phyloP scores from a whole-genome alignment of 108 stramenopile genomes.

The Nannochloropsis oceanica region DNA sequence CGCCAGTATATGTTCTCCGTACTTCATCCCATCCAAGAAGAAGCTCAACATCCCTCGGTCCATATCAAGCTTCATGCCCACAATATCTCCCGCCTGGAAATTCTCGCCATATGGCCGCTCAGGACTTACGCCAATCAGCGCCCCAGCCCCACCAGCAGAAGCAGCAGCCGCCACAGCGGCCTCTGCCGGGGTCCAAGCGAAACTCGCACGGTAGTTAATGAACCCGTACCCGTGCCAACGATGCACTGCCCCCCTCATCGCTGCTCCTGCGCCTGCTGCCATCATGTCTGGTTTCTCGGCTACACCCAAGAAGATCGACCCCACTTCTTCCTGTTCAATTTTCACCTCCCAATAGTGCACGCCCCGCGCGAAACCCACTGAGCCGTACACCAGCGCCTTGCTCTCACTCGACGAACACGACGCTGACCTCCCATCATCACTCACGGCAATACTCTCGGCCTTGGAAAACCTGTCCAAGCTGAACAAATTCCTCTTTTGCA shows the following conservation, averaged over 20 bases:
- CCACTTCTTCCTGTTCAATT: conserved; percentile 71
- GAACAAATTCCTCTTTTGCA: not conserved
- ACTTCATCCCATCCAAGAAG: conserved; percentile 85
- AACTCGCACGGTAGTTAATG: conserved; percentile 74
- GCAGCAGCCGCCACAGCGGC: conserved; percentile 39
- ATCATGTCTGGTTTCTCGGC: conserved; percentile 57
- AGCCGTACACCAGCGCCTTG: conserved; percentile 6
- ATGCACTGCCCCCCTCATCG: not conserved
- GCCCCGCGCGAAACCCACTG: conserved; percentile 46
- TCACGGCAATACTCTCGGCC: not conserved
- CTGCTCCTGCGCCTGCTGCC: not conserved
- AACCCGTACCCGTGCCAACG: conserved; percentile 48
- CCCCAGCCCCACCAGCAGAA: conserved; percentile 49
- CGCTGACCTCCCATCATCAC: not conserved
- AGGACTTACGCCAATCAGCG: not conserved
- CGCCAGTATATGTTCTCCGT: conserved; percentile 81
- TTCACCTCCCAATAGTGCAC: conserved; percentile 92
- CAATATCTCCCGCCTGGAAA: conserved; percentile 69
- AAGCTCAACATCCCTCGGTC: conserved; percentile 75
- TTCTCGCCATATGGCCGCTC: conserved; percentile 78
- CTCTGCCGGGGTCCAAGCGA: conserved; percentile 11
- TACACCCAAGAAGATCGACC: conserved; percentile 78
- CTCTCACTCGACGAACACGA: not conserved
- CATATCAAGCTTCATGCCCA: conserved; percentile 84
- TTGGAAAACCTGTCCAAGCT: not conserved